These are phyloP conservation scores for Candida ovalis DNA, from an alignment of 805 yeast species.

Conservation along the genomic window DNA sequence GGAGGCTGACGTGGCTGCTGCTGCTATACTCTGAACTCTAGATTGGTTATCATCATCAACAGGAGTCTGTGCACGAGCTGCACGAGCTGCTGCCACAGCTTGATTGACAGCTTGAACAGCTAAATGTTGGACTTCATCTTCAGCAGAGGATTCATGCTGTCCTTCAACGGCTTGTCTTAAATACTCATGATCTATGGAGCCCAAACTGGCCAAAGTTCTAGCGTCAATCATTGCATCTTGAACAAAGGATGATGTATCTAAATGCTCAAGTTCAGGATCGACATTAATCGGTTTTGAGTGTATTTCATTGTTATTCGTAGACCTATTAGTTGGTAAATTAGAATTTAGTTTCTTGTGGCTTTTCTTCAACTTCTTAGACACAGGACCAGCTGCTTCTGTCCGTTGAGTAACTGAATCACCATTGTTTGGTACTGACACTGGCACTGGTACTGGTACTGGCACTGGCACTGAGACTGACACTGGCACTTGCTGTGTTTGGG, in stretches of 20 bases:
- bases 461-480: too few species aligned
- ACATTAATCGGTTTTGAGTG: background rate
- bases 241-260: slow-evolving; percentile 47
- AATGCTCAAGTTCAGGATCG: slow-evolving; percentile 54
- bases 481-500: background rate
- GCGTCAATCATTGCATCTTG: slow-evolving; percentile 71
- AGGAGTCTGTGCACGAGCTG: background rate
- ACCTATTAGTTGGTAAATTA: background rate
- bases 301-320: background rate
- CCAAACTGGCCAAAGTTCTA: slow-evolving; percentile 51
- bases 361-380: slow-evolving; percentile 9
- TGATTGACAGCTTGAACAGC: slow-evolving; percentile 31
- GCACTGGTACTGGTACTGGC: background rate
- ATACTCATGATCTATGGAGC: slow-evolving; percentile 30
- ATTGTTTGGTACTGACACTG: background rate
- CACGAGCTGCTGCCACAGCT: slow-evolving; percentile 17
- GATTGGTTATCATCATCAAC: slow-evolving; percentile 15
- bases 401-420: background rate
- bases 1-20: slow-evolving; percentile 25
- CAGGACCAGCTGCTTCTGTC: background rate
- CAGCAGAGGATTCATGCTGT: slow-evolving; percentile 18
- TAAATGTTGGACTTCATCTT: slow-evolving; percentile 28
- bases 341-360: slow-evolving; percentile 5
- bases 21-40: slow-evolving; percentile 12
- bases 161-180: slow-evolving; percentile 25